A percentile compares a stretch with the other conserved stretches of the same genome.
Conservation (phyloP, 257 asterid species). For the Solanum chiquidenum region DNA sequence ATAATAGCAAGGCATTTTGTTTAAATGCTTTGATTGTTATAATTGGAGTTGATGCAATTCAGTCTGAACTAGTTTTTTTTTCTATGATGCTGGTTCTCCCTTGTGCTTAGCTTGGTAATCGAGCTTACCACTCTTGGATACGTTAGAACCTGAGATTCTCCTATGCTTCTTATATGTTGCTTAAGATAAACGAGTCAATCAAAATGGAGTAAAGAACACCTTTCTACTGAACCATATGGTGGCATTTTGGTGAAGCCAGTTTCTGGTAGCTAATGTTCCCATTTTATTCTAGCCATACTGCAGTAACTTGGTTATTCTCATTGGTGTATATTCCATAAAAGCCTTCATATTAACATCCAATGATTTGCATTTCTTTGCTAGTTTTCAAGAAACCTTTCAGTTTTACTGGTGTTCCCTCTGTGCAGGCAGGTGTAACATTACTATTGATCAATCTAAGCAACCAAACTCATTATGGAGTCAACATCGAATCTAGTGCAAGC, state of each 20-base stretch:
- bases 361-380: neutral
- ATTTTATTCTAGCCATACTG: neutral
- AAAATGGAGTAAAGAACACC: neutral
- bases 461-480: constrained; percentile 33
- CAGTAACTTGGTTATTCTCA: neutral
- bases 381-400: neutral
- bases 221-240: neutral
- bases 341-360: neutral
- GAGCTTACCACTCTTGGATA: neutral
- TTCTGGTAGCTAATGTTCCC: neutral
- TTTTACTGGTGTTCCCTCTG: neutral
- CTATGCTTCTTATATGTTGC: neutral
- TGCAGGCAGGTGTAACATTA: constrained; percentile 63
- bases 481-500: constrained; percentile 24
- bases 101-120: neutral
- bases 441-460: constrained; percentile 83
- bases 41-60: neutral
- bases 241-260: neutral
- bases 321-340: neutral
- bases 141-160: neutral
- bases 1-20: neutral
- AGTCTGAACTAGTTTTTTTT: neutral
- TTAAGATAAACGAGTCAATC: neutral
- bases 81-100: neutral
- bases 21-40: neutral